Base-by-base conservation (phyloP, 2,329 filamentous ascomycete genomes). In the Pseudocercospora pini-densiflorae region DNA sequence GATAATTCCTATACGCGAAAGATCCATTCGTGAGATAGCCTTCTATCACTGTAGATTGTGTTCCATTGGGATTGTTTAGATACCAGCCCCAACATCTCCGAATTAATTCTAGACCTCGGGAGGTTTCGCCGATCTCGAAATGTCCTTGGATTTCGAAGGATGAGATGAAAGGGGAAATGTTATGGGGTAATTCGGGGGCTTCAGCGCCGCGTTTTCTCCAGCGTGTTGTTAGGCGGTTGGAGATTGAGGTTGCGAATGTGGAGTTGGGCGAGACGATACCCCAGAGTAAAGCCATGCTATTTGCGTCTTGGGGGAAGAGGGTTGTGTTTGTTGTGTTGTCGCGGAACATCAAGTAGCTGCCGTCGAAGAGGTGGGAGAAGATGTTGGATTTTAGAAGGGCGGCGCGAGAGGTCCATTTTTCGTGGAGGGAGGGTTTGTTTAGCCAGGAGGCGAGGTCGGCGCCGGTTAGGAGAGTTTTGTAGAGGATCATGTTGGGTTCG, bases 221-320 rank as follows among this genome's bases (percentile, higher is more conserved):
- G 62, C 81, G 78, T 10, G 77, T 68, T 9, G 73, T 72, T 0
- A 85, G 77, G n/a, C 76, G 75, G 2, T 68, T 62, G 29, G 79
- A 82, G 59, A 84, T 75, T 19, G 70, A 72, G 62, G 76, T 74
- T 0, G 68, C 69, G 5, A 71, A 67, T 6, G 68, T 66, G 14
- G 73, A 74, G 43, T 71, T 77, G 59, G 77, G 78, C 21, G 77
- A 73, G 51, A 80, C 71, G 19, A 81, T 69, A 60, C 76, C 78
- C 64, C 77, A 77, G 58, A 80, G 70, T n/a, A 81, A 68, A 0
- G 82, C 75, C 79, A 79, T 80, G 57, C 73, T 69, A 62, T 82
- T 82, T 5, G 80, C 86, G 68, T 89, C 87, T 77, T 90, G 87
- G 0, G 87, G 86, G 67, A 76, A 70, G 1, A 81, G 72, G 5